Evolutionary conservation across 306 rosid genomes (phyloP), one percentile per base, ranked within the genome.

Genomic region (Corylus heterophylla): DNA sequence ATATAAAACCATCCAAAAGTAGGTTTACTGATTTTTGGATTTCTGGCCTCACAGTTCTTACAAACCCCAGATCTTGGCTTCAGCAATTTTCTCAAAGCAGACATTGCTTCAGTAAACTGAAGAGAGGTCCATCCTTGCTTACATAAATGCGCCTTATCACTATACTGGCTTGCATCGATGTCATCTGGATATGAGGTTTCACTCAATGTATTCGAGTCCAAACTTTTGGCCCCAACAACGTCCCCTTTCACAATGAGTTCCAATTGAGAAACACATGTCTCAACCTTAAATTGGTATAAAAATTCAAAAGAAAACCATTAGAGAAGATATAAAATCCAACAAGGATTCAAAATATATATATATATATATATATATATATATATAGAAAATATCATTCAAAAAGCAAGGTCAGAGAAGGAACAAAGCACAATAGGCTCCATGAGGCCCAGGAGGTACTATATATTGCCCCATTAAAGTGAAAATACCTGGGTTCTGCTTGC

Each of bases 1-100:
- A 67, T 45, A 74, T 86, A 76, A 72, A 92, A 84, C 97, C 98
- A 91, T 71, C 98, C 98, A 85, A 88, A 92, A 70, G 87, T 85
- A 76, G 98, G 98, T 88, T 76, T 88, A 58, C 17, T 89, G 73
- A 95, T 85, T 76, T 45, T 81, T 12, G 95, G 98, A 88, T 80
- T 88, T 12, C 6, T 18, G 4, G 6, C 66, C 4, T 27, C 74
- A 61, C 98, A 95, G 27, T 75, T 80, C 62, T 17, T 67, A 89
- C 98, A 95, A 58, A 83, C 79, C 0, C 0, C 79, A 54, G 58
- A 17, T 20, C 71, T 45, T 56, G 51, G 49, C 45, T 4, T 45
- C 76, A 91, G 25, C 83, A 93, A 86, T 18, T 69, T 77, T 71
- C 83, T 80, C 78, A 95, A 37, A 80, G 85, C 80, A 50, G 94